These are phyloP conservation scores for Apophysomyces trapeziformis DNA, from an alignment of 371 early-diverging fungal species.

Conservation along the genomic window DNA sequence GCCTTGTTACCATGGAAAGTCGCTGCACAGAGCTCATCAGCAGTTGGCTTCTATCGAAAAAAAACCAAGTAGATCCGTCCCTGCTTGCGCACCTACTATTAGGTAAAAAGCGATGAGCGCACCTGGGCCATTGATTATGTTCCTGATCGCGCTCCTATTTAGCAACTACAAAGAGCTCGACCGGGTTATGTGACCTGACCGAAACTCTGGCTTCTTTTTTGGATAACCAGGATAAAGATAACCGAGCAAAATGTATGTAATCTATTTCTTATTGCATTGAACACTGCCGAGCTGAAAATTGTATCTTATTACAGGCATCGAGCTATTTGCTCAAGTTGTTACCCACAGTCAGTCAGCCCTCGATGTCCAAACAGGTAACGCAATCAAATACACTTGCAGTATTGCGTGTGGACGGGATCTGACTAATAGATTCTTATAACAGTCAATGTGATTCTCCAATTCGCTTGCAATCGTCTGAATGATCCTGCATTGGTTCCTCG, in stretches of 20 bases:
- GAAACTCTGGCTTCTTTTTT: conserved; percentile 19
- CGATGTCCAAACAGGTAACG: conserved; percentile 27
- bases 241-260: conserved; percentile 16
- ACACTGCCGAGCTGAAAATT: neutral
- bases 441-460: conserved; percentile 17
- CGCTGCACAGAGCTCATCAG: conserved; percentile 21
- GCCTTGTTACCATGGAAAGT: conserved; percentile 14
- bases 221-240: conserved; percentile 25
- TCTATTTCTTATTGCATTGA: neutral
- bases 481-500: conserved; percentile 10
- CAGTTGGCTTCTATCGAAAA: conserved; percentile 36
- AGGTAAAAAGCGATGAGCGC: conserved; percentile 19
- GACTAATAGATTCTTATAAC: neutral
- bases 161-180: conserved; percentile 27
- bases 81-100: conserved; percentile 36
- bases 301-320: conserved; percentile 24
- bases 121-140: neutral
- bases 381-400: neutral
- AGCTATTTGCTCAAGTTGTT: conserved; percentile 34
- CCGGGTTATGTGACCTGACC: conserved; percentile 21
- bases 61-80: conserved; percentile 34
- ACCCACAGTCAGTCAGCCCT: conserved; percentile 31
- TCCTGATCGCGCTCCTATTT: neutral
- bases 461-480: conserved; percentile 14
- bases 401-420: neutral